phyloP scores from a whole-genome alignment of 228 moss, liverwort and hornwort genomes.

The Sphagnum magellanicum region DNA sequence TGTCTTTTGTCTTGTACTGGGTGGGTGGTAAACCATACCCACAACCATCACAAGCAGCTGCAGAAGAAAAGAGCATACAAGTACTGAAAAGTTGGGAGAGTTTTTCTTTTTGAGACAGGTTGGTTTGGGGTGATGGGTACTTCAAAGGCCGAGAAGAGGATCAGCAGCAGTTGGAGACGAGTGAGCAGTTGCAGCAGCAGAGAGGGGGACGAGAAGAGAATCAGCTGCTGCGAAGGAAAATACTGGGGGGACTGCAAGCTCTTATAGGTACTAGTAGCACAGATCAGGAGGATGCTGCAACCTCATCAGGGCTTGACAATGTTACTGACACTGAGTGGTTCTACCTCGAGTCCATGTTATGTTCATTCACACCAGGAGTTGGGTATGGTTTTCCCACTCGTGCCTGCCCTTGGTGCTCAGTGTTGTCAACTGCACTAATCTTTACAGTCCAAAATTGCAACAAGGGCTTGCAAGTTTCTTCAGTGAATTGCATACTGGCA shows the following conservation, averaged over 20 bases:
- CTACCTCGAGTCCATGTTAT: conserved; percentile 79
- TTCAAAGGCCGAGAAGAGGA: conserved; percentile 64
- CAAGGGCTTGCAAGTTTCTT: no score
- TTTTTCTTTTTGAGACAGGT: conserved; percentile 22
- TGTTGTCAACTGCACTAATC: no score
- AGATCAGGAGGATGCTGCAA: conserved; percentile 33
- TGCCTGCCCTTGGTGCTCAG: not conserved
- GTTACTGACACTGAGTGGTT: conserved; percentile 91
- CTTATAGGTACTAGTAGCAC: conserved; percentile 27
- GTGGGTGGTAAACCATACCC: no score
- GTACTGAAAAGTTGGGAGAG: not conserved
- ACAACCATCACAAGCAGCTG: conserved; percentile 14
- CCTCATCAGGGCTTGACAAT: conserved; percentile 30
- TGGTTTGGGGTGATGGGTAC: conserved; percentile 90
- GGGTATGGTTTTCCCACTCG: conserved; percentile 30
- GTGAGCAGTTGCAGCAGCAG: conserved; percentile 29
- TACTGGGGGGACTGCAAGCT: conserved; percentile 67
- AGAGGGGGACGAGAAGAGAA: conserved; percentile 44
- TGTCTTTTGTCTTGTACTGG: no score
- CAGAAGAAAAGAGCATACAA: not conserved
- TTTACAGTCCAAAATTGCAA: no score
- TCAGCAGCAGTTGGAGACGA: conserved; percentile 49
- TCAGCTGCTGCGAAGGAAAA: conserved; percentile 54
- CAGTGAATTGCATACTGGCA: no score
- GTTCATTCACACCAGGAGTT: conserved; percentile 57